These are phyloP conservation scores for Xylariomycetidae sp. DNA, from an alignment of 2,329 filamentous ascomycete species.

Conservation along the genomic window DNA sequence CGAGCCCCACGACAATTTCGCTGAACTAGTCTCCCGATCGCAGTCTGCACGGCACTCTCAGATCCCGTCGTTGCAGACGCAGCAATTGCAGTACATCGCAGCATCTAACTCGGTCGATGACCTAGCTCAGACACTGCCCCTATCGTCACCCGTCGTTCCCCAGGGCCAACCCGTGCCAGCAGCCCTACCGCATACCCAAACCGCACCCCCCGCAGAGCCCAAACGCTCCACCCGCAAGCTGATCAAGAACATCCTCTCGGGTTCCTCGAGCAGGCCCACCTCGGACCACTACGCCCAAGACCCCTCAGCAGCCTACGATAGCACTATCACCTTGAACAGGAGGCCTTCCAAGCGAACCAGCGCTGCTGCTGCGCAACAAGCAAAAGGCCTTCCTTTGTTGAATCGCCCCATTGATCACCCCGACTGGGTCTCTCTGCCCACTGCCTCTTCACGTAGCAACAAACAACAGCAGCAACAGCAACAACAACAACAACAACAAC, in stretches of 20 bases:
- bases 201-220: slow-evolving; percentile 31
- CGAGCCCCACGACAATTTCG: slow-evolving; percentile 39
- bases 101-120: slow-evolving; percentile 39
- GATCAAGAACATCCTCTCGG: slow-evolving; percentile 50
- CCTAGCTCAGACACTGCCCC: slow-evolving; percentile 27
- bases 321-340: slow-evolving; percentile 44
- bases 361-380: slow-evolving; percentile 41
- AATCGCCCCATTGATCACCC: slow-evolving; percentile 21
- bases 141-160: slow-evolving; percentile 20
- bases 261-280: slow-evolving; percentile 30
- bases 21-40: slow-evolving; percentile 44
- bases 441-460: no score
- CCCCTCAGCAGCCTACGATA: slow-evolving; percentile 45
- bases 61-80: slow-evolving; percentile 29
- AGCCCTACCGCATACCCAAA: slow-evolving; percentile 18
- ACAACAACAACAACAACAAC: slow-evolving; percentile 13
- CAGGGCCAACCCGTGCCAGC: slow-evolving; percentile 19
- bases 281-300: slow-evolving; percentile 26
- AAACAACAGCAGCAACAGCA: no score
- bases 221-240: slow-evolving; percentile 50
- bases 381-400: slow-evolving; percentile 34
- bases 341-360: slow-evolving; percentile 53
- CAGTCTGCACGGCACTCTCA: slow-evolving; percentile 47
- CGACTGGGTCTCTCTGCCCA: slow-evolving; percentile 23
- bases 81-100: slow-evolving; percentile 27